Conservation (phyloP, 257 asterid genomes). For the Solanum bulbocastanum region DNA sequence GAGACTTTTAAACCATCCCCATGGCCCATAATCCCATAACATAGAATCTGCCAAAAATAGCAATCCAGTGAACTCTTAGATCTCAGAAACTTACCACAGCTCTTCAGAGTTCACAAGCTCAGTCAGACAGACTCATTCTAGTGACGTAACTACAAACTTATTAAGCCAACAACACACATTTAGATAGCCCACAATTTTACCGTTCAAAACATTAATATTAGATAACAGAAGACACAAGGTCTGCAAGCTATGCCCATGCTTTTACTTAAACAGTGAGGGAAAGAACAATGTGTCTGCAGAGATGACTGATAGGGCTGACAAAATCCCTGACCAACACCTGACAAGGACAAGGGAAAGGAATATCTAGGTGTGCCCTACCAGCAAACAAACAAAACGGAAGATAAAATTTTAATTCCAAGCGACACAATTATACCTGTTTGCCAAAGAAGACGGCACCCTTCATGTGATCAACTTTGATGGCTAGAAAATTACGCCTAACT, state of each 20-base stretch:
- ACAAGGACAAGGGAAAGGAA: background rate
- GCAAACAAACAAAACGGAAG: background rate
- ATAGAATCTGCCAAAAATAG: background rate
- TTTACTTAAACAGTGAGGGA: background rate
- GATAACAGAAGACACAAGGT: background rate
- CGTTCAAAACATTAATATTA: background rate
- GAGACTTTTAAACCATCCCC: background rate
- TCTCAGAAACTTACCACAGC: background rate
- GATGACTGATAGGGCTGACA: background rate
- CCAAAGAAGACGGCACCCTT: slow-evolving; percentile 77
- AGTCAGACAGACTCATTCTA: background rate
- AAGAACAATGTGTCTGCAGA: background rate
- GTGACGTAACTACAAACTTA: background rate
- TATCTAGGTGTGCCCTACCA: background rate
- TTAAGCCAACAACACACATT: background rate
- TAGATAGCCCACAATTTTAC: background rate
- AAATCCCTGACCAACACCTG: background rate
- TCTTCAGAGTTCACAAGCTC: background rate
- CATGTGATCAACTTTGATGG: slow-evolving; percentile 69
- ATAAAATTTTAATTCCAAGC: background rate
- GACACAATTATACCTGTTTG: slow-evolving; percentile 42
- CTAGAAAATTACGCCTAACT: slow-evolving; percentile 53
- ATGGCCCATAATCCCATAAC: background rate
- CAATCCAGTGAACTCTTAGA: background rate
- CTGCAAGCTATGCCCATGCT: background rate